Evolutionary conservation across 495 filamentous ascomycete species (phyloP).

Genomic region (Sphaerosporella brunnea): DNA sequence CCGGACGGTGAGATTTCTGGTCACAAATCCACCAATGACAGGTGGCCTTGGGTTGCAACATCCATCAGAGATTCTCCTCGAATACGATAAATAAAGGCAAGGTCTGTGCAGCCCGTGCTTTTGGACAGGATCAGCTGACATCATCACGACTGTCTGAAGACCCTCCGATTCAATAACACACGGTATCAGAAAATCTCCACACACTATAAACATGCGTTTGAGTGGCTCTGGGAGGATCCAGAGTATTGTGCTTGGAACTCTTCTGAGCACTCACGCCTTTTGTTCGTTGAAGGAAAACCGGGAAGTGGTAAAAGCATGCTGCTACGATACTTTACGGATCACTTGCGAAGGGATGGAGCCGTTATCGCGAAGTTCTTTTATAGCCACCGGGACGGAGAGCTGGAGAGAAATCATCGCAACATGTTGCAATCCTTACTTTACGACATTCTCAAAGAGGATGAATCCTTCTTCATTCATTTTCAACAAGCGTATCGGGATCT

Average conservation of each 20-base stretch:
- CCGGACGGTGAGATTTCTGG: not conserved
- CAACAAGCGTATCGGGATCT: constrained; percentile 6
- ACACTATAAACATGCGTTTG: constrained; percentile 1
- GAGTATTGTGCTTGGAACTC: constrained; percentile 1
- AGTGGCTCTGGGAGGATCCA: constrained; percentile 4
- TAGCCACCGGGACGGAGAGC: constrained; percentile 2
- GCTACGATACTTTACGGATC: constrained; percentile 5
- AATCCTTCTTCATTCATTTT: constrained; percentile 7
- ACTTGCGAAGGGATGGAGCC: not conserved
- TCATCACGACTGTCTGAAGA: not conserved
- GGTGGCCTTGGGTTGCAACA: not conserved
- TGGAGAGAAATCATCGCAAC: constrained; percentile 1
- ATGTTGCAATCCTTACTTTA: constrained; percentile 4
- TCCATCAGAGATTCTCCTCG: not conserved
- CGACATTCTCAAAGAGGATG: constrained; percentile 1
- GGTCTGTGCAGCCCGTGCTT: not conserved
- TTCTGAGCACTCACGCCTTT: not conserved
- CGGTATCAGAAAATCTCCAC: constrained; percentile 6
- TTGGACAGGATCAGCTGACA: too few relatives aligned
- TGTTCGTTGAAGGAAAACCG: constrained; percentile 10
- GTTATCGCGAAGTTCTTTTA: constrained; percentile 5
- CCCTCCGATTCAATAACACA: constrained; percentile 5
- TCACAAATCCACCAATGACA: not conserved
- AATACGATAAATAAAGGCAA: constrained; percentile 3
- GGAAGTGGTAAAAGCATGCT: constrained; percentile 9